phyloP scores from a whole-genome alignment of 331 rosid species.

The Acacia concinna region DNA sequence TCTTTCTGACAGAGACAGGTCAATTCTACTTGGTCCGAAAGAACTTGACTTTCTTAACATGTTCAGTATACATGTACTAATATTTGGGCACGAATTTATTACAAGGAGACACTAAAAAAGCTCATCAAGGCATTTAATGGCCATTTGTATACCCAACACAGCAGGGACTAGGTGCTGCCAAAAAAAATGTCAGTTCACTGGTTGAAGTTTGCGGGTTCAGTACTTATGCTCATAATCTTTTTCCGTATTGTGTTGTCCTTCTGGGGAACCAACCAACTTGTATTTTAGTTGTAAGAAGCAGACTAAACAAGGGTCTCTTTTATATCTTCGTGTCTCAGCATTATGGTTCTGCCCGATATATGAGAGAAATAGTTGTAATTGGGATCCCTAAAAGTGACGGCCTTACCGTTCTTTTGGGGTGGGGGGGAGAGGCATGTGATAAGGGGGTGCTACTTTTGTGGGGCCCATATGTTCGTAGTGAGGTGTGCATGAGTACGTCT shows the following conservation, averaged over 20 bases:
- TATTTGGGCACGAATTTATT: background rate
- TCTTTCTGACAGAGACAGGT: background rate
- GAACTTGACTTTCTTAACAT: slow-evolving; percentile 1
- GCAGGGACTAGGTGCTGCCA: background rate
- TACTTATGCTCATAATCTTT: background rate
- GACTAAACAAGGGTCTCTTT: background rate
- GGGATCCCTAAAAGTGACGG: background rate
- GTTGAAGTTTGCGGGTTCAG: background rate
- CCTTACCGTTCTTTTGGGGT: background rate
- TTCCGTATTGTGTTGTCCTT: background rate
- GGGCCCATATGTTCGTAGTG: background rate
- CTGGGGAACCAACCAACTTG: background rate
- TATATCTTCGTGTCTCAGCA: background rate
- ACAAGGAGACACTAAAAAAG: background rate
- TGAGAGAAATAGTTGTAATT: background rate
- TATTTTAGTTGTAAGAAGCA: background rate
- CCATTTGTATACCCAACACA: background rate
- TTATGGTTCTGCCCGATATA: background rate
- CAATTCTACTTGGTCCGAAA: slow-evolving; percentile 4
- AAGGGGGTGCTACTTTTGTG: background rate
- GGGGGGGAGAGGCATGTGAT: background rate
- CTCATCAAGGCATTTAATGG: background rate
- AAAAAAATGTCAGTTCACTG: background rate
- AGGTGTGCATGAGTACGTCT: too few species aligned
- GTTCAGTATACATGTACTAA: background rate